phyloP scores from a whole-genome alignment of 202 grass and related monocot genomes.

The Carex arenaria region DNA sequence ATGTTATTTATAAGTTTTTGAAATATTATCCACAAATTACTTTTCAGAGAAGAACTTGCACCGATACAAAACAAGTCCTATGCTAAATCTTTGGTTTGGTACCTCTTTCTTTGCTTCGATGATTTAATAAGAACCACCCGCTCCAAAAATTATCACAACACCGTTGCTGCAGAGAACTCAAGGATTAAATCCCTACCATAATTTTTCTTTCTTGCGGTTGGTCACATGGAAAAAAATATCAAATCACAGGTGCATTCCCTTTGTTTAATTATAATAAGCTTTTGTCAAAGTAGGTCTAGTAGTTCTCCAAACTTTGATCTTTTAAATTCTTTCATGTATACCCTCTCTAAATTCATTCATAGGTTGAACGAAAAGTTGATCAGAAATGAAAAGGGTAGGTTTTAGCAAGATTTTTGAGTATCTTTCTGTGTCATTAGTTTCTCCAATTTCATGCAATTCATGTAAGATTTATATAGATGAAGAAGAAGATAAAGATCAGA shows the following conservation, averaged over 20 bases:
- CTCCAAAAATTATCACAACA: not conserved
- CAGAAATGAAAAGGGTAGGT: constrained; percentile 29
- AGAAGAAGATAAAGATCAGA: constrained; percentile 38
- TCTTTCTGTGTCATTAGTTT: constrained; percentile 18
- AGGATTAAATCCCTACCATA: not conserved
- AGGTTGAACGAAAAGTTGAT: not conserved
- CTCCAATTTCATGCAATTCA: constrained; percentile 15
- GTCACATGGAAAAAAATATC: constrained; percentile 19
- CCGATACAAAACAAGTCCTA: not conserved
- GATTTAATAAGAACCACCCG: not conserved
- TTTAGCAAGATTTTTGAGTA: constrained; percentile 35
- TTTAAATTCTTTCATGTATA: not conserved
- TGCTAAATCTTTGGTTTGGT: not conserved
- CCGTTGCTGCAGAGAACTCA: not conserved
- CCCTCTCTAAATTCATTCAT: not conserved
- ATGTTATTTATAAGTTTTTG: too few species aligned
- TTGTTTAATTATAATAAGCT: not conserved
- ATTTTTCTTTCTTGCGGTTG: not conserved
- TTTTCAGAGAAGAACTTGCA: too few species aligned
- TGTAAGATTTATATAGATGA: constrained; percentile 22
- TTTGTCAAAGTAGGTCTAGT: constrained; percentile 25
- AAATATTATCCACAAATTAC: too few species aligned
- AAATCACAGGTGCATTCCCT: constrained; percentile 2
- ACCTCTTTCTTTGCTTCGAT: not conserved
- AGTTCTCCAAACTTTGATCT: constrained; percentile 15